Conservation (phyloP, 805 yeast genomes). For the Zygoascus biomembranicola region DNA sequence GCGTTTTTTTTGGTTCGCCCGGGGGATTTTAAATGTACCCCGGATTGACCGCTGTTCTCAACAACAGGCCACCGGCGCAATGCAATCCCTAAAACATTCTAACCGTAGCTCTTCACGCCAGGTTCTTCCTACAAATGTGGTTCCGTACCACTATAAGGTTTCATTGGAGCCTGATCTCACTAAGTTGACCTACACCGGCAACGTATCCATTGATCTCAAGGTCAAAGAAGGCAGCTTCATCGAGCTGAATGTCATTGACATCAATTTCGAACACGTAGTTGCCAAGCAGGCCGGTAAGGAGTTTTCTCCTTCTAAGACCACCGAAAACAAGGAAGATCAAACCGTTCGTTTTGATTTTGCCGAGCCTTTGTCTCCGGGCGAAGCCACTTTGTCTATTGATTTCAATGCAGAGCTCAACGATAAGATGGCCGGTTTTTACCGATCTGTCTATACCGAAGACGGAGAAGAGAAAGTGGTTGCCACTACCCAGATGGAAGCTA, state of each 20-base stretch:
- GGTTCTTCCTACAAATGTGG: conserved; percentile 55
- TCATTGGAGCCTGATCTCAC: conserved; percentile 52
- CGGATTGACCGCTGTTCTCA: too few species aligned
- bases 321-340: conserved; percentile 48
- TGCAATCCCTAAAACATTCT: not conserved
- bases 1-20: too few species aligned
- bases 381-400: conserved; percentile 47
- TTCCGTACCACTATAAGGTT: conserved; percentile 68
- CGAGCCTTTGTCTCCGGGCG: conserved; percentile 32
- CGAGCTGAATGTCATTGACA: conserved; percentile 54
- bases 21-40: too few species aligned
- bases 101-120: conserved; percentile 20
- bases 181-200: conserved; percentile 29
- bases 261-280: conserved; percentile 46
- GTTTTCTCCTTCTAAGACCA: conserved; percentile 24
- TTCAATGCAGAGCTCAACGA: conserved; percentile 55
- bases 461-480: conserved; percentile 52
- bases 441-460: conserved; percentile 47
- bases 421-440: conserved; percentile 68
- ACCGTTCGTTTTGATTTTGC: conserved; percentile 53
- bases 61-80: too few species aligned
- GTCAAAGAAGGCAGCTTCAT: conserved; percentile 36
- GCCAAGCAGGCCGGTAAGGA: conserved; percentile 25
- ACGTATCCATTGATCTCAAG: conserved; percentile 36
- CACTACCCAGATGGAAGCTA: conserved; percentile 66